phyloP scores from a whole-genome alignment of 805 yeast genomes.

The Cyberlindnera maclurae region DNA sequence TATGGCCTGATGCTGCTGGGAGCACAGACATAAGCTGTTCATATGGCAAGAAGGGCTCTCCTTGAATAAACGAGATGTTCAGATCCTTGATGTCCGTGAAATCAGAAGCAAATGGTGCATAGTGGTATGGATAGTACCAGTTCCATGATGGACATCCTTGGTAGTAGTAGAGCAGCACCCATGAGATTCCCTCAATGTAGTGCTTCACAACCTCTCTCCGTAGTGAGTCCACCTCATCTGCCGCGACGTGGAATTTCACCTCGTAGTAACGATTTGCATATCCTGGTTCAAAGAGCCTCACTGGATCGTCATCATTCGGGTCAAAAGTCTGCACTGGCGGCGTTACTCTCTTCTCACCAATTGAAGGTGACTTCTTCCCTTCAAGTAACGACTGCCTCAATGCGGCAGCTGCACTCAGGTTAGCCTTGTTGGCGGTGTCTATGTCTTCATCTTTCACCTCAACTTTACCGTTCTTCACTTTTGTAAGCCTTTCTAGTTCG shows the following conservation, averaged over 20 bases:
- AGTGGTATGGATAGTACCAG: constrained; percentile 96
- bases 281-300: constrained; percentile 82
- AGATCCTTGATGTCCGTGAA: constrained; percentile 47
- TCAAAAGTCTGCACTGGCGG: constrained; percentile 2
- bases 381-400: constrained; percentile 30
- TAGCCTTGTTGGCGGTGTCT: constrained; percentile 29
- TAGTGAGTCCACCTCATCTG: constrained; percentile 45
- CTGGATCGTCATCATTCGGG: constrained; percentile 37
- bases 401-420: constrained; percentile 40
- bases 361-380: constrained; percentile 16
- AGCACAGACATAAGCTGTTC: constrained; percentile 93
- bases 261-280: constrained; percentile 76
- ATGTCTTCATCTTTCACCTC: constrained; percentile 17
- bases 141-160: constrained; percentile 99
- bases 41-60: constrained; percentile 81
- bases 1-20: constrained; percentile 90
- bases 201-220: constrained; percentile 56
- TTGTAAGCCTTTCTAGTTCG: constrained; percentile 24
- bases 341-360: constrained; percentile 19
- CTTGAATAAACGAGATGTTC: constrained; percentile 52
- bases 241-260: constrained; percentile 56
- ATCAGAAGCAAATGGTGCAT: constrained; percentile 96
- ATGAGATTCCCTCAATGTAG: constrained; percentile 92
- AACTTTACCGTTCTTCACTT: constrained; percentile 10
- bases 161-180: constrained; percentile 90